Evolutionary conservation across 164 flowering plant species (phyloP).

Genomic region (Magnolia changhungtana): DNA sequence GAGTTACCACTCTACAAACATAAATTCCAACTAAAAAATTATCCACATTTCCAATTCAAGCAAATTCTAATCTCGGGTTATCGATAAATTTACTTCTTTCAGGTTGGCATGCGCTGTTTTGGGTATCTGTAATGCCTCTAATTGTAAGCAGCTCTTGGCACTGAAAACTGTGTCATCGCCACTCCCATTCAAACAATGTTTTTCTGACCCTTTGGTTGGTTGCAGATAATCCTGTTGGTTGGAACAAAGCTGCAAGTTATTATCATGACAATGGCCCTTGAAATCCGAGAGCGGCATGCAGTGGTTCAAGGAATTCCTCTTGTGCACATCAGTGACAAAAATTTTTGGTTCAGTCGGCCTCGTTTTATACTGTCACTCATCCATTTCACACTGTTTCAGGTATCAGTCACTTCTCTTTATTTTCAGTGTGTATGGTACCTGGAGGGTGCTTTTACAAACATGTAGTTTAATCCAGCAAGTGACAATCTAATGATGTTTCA

Average conservation of each 20-base stretch:
- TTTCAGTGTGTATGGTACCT: too few relatives aligned
- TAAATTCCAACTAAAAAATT: not conserved
- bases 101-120: slow-evolving; percentile 74
- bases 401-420: slow-evolving; percentile 18
- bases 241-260: slow-evolving; percentile 94
- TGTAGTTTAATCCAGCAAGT: too few relatives aligned
- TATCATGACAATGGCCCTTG: slow-evolving; percentile 84
- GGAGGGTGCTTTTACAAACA: too few relatives aligned
- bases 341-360: slow-evolving; percentile 89
- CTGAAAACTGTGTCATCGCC: not conserved
- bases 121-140: slow-evolving; percentile 66
- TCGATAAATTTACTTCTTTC: slow-evolving; percentile 13
- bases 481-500: too few relatives aligned
- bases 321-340: slow-evolving; percentile 73
- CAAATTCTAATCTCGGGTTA: not conserved
- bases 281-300: slow-evolving; percentile 84
- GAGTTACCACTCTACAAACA: slow-evolving; percentile 8
- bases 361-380: slow-evolving; percentile 63
- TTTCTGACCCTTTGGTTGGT: not conserved
- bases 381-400: slow-evolving; percentile 85
- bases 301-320: slow-evolving; percentile 97
- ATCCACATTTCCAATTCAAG: not conserved
- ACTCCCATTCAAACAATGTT: not conserved
- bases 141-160: slow-evolving; percentile 45
- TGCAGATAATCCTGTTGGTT: slow-evolving; percentile 71